phyloP scores from a whole-genome alignment of 768 basidiomycete genomes.

The Pleurotus ostreatus region DNA sequence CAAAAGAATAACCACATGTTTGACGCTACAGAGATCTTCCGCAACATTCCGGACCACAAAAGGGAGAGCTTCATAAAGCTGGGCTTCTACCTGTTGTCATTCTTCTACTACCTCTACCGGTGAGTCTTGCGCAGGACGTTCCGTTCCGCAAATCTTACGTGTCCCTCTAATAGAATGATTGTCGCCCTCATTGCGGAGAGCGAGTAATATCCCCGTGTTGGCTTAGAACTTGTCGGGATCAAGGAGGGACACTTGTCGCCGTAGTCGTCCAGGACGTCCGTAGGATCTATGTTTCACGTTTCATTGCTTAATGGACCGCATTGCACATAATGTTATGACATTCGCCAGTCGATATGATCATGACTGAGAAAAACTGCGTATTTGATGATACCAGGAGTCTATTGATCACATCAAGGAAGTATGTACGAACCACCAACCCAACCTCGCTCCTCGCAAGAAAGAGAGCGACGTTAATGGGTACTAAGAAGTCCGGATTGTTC shows the following conservation, averaged over 20 bases:
- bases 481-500: slow-evolving; percentile 78
- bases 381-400: too few relatives aligned
- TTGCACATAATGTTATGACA: too few relatives aligned
- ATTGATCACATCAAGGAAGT: too few relatives aligned
- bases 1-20: slow-evolving; percentile 95
- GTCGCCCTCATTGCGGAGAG: slow-evolving; percentile 81
- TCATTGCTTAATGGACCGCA: slow-evolving; percentile 2
- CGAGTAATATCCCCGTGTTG: slow-evolving; percentile 33
- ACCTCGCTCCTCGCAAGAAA: slow-evolving; percentile 39
- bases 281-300: slow-evolving; percentile 4
- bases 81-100: slow-evolving; percentile 87
- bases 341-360: too few relatives aligned
- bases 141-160: neutral
- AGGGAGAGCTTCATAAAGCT: slow-evolving; percentile 95
- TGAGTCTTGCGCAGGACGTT: slow-evolving; percentile 30
- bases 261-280: neutral
- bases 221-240: neutral
- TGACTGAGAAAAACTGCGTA: too few relatives aligned
- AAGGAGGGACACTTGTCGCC: neutral
- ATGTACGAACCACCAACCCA: slow-evolving; percentile 78
- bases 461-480: slow-evolving; percentile 60
- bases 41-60: slow-evolving; percentile 90
- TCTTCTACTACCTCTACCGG: slow-evolving; percentile 92
- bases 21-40: slow-evolving; percentile 99
- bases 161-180: slow-evolving; percentile 59